Evolutionary conservation across 1,284 basidiomycete species (phyloP), one percentile per base, ranked within the genome.

Genomic region (Heterobasidion irregulare): DNA sequence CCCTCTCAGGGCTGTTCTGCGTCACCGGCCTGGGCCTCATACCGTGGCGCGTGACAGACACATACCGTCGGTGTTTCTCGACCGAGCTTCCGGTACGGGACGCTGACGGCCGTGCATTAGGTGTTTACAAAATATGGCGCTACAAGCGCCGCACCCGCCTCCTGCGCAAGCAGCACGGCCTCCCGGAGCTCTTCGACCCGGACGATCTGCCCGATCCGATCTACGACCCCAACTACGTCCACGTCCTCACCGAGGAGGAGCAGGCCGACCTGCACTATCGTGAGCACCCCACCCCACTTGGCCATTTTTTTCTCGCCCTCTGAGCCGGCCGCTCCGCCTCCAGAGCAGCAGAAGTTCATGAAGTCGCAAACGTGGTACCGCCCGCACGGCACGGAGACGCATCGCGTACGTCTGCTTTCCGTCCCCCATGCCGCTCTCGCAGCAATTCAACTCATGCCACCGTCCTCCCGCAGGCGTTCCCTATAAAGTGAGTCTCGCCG

Each of bases 341-440:
- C 56, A 88, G 86, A 86, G 59, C 86, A 87, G 71, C 70, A 75
- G 54, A 80, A 84, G 64, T 87, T 88, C 59, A 78, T 80, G 63
- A 73, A 80, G 57, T 79, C 79, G 47, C 82, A 90, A 70, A 92
- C 89, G 0, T 95, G 92, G 89, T 95, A 95, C 69, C 76, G 89
- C 45, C 83, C 91, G 7, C 90, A 94, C 68, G 91, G 89, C 45
- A 94, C 90, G 5, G 84, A 86, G 55, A 93, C 92, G 0, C 92
- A 94, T 67, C 74, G 84, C 51, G 85, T 84, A 64, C 58, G 78
- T 33, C 52, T 55, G 9, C 52, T 45, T 47, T 44, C 46, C n/a
- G 34, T 50, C 26, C 45, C 48, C 48, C 13, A 55, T 38, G 47
- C 53, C 51, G 9, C 8, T n/a, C 41, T 38, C 8, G 2, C 26